Conservation (phyloP, 768 basidiomycete species). For the Boletus barrowsii region DNA sequence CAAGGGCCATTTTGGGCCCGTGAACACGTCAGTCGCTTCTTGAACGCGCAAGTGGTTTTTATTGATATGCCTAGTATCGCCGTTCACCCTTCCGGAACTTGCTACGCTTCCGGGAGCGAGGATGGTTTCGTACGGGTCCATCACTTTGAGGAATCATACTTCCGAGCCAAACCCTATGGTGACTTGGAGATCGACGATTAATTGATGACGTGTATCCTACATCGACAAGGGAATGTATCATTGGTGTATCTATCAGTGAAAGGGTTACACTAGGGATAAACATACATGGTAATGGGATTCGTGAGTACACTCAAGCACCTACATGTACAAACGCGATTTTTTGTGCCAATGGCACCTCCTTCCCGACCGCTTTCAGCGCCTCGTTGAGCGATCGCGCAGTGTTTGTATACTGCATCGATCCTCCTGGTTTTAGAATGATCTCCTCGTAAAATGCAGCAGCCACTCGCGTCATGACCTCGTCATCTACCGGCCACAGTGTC, state of each 20-base stretch:
- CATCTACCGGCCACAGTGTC: conserved; percentile 34
- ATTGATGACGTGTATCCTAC: conserved; percentile 8
- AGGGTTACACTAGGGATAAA: background rate
- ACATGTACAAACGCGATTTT: conserved; percentile 29
- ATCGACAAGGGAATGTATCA: conserved; percentile 8
- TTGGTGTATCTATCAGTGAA: background rate
- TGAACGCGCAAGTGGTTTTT: background rate
- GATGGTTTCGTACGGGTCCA: conserved; percentile 93
- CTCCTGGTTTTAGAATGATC: conserved; percentile 10
- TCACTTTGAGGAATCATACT: conserved; percentile 94
- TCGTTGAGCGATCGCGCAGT: conserved; percentile 19
- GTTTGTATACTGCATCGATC: conserved; percentile 10
- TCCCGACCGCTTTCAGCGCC: conserved; percentile 13
- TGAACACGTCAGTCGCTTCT: conserved; percentile 77
- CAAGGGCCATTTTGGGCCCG: conserved; percentile 95
- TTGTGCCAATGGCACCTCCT: conserved; percentile 19
- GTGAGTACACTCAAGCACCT: conserved; percentile 16
- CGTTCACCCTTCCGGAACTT: conserved; percentile 82
- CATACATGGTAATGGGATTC: background rate
- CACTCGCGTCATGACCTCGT: conserved; percentile 22
- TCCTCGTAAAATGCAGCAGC: conserved; percentile 22
- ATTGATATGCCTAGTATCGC: conserved; percentile 62
- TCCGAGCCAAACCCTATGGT: conserved; percentile 87
- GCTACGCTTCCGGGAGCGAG: conserved; percentile 93
- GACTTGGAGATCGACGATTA: conserved; percentile 75